A percentile compares a stretch with the other conserved stretches of the same genome.
These are phyloP conservation scores for Leccinum fuscescens DNA, from an alignment of 1,284 basidiomycete species.

Conservation along the genomic window DNA sequence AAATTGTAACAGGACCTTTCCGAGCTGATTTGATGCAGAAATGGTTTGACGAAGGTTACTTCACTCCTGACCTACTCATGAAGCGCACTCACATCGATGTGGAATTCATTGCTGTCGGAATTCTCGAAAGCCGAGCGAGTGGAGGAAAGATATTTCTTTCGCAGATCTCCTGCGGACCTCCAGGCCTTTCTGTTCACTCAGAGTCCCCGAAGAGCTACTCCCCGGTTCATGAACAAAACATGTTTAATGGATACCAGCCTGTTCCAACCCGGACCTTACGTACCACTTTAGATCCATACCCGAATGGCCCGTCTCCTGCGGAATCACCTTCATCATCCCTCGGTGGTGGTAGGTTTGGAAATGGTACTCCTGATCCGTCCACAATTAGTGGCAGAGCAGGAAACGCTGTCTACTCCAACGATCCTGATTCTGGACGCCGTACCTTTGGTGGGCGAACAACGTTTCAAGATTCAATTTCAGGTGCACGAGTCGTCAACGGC, in stretches of 20 bases:
- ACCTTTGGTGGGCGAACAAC: conserved; percentile 34
- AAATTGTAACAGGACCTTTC: conserved; percentile 78
- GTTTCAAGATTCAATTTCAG: conserved; percentile 36
- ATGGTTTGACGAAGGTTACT: conserved; percentile 93
- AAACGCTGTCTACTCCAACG: conserved; percentile 38
- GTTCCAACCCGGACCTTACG: conserved; percentile 58
- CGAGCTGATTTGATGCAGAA: conserved; percentile 90
- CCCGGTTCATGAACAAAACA: conserved; percentile 38
- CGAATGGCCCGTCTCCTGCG: conserved; percentile 51
- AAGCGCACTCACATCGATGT: conserved; percentile 68
- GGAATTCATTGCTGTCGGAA: conserved; percentile 65
- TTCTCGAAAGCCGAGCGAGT: conserved; percentile 50
- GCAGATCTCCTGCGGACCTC: conserved; percentile 47
- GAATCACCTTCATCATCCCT: conserved; percentile 73
- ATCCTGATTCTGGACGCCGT: conserved; percentile 34
- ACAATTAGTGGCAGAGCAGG: conserved; percentile 50
- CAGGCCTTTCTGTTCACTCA: conserved; percentile 50
- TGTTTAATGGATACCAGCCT: conserved; percentile 58
- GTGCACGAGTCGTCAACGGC: conserved; percentile 37
- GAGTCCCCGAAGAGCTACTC: conserved; percentile 40
- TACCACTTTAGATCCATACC: conserved; percentile 59
- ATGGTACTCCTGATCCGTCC: conserved; percentile 67
- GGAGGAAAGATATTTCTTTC: conserved; percentile 65
- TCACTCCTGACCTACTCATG: conserved; percentile 82
- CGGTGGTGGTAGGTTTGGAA: conserved; percentile 56